Conservation (phyloP, 495 filamentous ascomycete species). For the Lasiosphaeris hirsuta region DNA sequence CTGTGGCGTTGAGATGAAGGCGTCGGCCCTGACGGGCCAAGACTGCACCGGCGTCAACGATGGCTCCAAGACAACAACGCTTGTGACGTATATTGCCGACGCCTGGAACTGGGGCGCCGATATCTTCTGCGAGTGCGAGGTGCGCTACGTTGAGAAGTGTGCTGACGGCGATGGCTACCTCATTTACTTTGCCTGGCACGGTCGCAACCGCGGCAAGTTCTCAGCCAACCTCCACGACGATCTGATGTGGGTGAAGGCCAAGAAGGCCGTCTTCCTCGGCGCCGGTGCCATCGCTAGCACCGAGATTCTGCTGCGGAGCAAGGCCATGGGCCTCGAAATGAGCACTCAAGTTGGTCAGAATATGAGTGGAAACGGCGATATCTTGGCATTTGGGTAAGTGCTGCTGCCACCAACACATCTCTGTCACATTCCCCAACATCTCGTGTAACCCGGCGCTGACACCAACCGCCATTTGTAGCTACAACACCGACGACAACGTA, state of each 20-base stretch:
- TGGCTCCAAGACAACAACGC: slow-evolving; percentile 61
- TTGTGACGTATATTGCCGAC: slow-evolving; percentile 66
- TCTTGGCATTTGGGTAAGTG: slow-evolving; percentile 57
- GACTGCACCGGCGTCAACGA: slow-evolving; percentile 65
- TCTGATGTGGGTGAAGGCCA: slow-evolving; percentile 66
- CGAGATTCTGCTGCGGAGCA: slow-evolving; percentile 64
- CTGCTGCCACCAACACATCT: not conserved
- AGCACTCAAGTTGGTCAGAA: slow-evolving; percentile 57
- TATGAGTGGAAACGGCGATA: slow-evolving; percentile 68
- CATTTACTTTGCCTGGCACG: slow-evolving; percentile 65
- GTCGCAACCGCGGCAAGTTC: slow-evolving; percentile 55
- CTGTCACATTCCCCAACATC: not conserved
- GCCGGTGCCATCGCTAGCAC: slow-evolving; percentile 61
- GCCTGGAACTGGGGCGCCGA: slow-evolving; percentile 75
- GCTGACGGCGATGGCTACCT: slow-evolving; percentile 52
- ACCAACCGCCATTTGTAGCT: slow-evolving; percentile 30
- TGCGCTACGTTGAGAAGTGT: slow-evolving; percentile 59
- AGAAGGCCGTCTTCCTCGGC: slow-evolving; percentile 57
- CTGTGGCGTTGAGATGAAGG: slow-evolving; percentile 59
- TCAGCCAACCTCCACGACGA: slow-evolving; percentile 55
- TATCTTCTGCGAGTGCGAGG: slow-evolving; percentile 70
- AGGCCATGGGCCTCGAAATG: slow-evolving; percentile 54
- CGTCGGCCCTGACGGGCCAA: slow-evolving; percentile 56
- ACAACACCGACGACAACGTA: slow-evolving; percentile 53
- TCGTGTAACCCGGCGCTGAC: not conserved